Percentiles rank a stretch among this genome's conserved stretches.
Conservation (phyloP, 768 basidiomycete species). For the Amanita exitialis region DNA sequence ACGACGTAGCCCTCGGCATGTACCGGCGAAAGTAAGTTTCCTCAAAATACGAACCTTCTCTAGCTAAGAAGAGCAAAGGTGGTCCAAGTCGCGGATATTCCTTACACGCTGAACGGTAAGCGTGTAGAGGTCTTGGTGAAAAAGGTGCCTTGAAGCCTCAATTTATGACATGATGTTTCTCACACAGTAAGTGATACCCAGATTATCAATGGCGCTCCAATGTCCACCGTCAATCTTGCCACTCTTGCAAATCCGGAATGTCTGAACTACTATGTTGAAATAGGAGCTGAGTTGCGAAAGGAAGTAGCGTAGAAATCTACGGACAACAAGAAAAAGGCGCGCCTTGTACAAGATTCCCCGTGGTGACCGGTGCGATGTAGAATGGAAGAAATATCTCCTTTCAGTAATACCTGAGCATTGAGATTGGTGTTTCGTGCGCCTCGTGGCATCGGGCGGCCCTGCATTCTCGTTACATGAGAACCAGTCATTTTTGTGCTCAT, state of each 20-base stretch:
- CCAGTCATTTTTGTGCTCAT: constrained; percentile 20
- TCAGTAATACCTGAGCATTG: not conserved
- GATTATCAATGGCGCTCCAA: constrained; percentile 74
- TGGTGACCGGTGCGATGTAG: not conserved
- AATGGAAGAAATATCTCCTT: not conserved
- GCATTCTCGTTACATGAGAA: constrained; percentile 5
- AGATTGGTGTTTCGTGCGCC: constrained; percentile 11
- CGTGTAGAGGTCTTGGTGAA: constrained; percentile 73
- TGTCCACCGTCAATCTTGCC: constrained; percentile 57
- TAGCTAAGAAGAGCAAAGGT: constrained; percentile 30
- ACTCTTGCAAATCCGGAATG: constrained; percentile 71
- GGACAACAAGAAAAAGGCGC: not conserved
- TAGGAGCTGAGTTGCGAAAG: constrained; percentile 46
- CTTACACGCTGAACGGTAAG: constrained; percentile 76
- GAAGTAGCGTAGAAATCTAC: not conserved
- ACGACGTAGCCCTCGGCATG: constrained; percentile 64
- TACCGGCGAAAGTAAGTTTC: constrained; percentile 53
- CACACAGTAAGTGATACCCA: constrained; percentile 19
- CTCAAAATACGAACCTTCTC: constrained; percentile 2
- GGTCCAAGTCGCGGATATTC: constrained; percentile 59
- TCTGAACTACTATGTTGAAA: constrained; percentile 46
- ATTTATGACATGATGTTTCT: constrained; percentile 1
- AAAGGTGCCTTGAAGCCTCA: constrained; percentile 34
- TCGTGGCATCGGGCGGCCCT: constrained; percentile 6
- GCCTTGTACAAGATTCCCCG: not conserved